Evolutionary conservation across 768 basidiomycete species (phyloP), one percentile per base, ranked within the genome.

Genomic region (Goffeauzyma gilvescens): DNA sequence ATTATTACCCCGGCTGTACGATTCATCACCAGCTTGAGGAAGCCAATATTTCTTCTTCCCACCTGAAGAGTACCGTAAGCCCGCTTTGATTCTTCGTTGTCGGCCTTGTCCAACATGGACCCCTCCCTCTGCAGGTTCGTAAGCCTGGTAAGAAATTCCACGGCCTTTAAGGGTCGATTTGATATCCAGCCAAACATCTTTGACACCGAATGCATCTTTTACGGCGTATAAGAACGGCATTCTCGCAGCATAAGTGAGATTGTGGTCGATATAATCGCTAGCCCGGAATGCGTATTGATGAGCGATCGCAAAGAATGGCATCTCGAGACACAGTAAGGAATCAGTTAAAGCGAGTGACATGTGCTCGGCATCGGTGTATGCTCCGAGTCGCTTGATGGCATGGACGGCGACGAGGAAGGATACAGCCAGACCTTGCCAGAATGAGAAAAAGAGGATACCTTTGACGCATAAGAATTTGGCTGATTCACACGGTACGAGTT

Each of bases 381-480:
- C 80, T 3, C 87, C 87, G 34, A 93, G 63, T 38, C 70, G 71
- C 26, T 68, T 75, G 59, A 96, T 82, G 38, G 69, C 72, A 7
- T 78, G 72, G 0, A 79, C 70, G 2, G 85, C 80, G 35, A 89
- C 90, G n/a, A 95, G 72, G 54, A 82, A 72, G 23, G 86, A 87
- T 38, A 98, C 73, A 34, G 57, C 73, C 38, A 90, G 73, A 17
- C 81, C 76, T 61, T 98, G 93, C 93, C 93, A 98, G 68, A 98
- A 98, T 2, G 83, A 87, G 65, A 93, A 90, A 71, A 95, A 95
- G 17, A 98, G 71, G 52, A 98, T 86, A 33, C 90, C 90, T 60
- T 98, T 98, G 52, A 98, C 87, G 59, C 87, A 98, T 21, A 96
- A 76, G 65, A 98, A 98, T 64, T 98, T 98, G 2, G 93, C 90